Conservation (phyloP, 768 basidiomycete genomes). For the Mycena galericulata region DNA sequence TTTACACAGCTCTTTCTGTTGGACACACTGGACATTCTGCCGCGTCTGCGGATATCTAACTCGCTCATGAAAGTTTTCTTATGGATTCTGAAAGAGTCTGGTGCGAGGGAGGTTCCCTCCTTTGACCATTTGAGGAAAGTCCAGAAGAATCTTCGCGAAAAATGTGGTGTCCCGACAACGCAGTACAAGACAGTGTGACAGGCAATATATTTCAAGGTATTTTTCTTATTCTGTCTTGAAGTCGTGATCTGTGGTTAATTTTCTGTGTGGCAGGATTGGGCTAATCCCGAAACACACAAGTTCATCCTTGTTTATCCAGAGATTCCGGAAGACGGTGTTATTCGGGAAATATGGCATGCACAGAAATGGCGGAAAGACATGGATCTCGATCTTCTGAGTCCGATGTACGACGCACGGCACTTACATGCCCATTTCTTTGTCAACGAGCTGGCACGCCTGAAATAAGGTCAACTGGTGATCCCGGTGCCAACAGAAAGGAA, state of each 20-base stretch:
- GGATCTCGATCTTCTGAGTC: slow-evolving; percentile 34
- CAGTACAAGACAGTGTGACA: background rate
- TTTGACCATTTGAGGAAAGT: background rate
- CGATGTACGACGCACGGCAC: slow-evolving; percentile 21
- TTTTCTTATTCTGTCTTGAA: too few species aligned
- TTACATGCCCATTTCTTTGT: slow-evolving; percentile 25
- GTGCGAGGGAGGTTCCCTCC: background rate
- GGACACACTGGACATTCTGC: slow-evolving; percentile 7
- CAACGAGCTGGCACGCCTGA: slow-evolving; percentile 13
- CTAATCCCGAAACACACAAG: slow-evolving; percentile 40
- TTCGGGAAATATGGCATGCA: slow-evolving; percentile 42
- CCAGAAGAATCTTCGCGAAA: background rate
- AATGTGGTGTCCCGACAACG: background rate
- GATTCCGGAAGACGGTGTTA: slow-evolving; percentile 39
- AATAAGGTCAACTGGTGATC: slow-evolving; percentile 1
- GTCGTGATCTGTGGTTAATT: background rate
- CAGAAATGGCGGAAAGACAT: slow-evolving; percentile 42
- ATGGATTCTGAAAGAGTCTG: background rate
- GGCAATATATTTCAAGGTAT: slow-evolving; percentile 9
- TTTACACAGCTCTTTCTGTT: background rate
- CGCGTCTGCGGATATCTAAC: slow-evolving; percentile 3
- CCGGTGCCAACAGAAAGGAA: too few species aligned
- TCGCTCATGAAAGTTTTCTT: slow-evolving; percentile 14
- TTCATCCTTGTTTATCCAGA: slow-evolving; percentile 46
- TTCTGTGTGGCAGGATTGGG: slow-evolving; percentile 42